These are phyloP conservation scores for Evansstolkia leycettana DNA, from an alignment of 495 filamentous ascomycete genomes.

Conservation along the genomic window DNA sequence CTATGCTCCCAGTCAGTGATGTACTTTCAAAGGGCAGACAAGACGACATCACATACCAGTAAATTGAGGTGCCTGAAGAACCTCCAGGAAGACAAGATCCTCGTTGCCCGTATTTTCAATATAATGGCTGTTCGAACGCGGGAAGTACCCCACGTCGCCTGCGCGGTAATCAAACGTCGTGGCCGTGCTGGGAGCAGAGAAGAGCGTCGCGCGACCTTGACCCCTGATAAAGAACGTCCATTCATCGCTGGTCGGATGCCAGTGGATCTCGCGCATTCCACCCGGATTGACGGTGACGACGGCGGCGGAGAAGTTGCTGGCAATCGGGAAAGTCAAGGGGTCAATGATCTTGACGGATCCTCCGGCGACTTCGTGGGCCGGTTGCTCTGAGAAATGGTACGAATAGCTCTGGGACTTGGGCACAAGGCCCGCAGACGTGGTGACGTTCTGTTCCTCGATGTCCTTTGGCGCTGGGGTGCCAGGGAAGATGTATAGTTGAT, in stretches of 20 bases:
- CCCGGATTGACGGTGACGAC: conserved; percentile 56
- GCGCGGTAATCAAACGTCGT: conserved; percentile 64
- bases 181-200: conserved; percentile 41
- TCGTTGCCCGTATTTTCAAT: conserved; percentile 62
- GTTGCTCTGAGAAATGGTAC: conserved; percentile 55
- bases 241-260: conserved; percentile 64
- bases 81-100: conserved; percentile 58
- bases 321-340: conserved; percentile 49
- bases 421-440: conserved; percentile 44
- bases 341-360: conserved; percentile 60
- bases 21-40: not conserved
- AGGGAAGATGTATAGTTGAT: conserved; percentile 58
- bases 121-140: conserved; percentile 52
- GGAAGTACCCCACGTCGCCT: conserved; percentile 65
- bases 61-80: conserved; percentile 55
- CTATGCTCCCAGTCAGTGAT: conserved; percentile 12
- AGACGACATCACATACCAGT: conserved; percentile 22
- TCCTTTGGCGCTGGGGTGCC: conserved; percentile 48
- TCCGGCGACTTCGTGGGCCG: conserved; percentile 43
- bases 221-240: conserved; percentile 69
- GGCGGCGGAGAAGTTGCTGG: conserved; percentile 46
- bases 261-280: conserved; percentile 69
- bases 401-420: conserved; percentile 42
- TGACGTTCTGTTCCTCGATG: conserved; percentile 49
- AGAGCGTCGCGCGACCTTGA: conserved; percentile 53